Evolutionary conservation across 2,329 filamentous ascomycete species (phyloP), one percentile per base, ranked within the genome.

Genomic region (Penicillium sp.): DNA sequence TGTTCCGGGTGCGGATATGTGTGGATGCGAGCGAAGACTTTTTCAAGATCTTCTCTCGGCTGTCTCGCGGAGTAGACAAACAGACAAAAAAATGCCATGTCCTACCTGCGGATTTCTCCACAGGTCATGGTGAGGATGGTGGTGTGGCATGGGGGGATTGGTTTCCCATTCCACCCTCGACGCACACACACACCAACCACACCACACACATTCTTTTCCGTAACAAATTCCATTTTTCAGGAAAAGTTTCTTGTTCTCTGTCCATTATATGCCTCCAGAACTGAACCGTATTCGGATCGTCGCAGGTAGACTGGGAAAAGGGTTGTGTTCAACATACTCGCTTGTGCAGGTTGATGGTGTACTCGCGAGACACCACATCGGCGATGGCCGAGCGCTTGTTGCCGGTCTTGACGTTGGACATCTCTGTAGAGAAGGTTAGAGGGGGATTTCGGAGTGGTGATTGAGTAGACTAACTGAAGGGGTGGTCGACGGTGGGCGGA

Each of bases 281-380:
- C 64, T 50, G 59, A 61, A 63, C 61, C 54, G 56, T 60, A 61
- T 50, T 63, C 57, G 54, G 59, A 60, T 57, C 53, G 59, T 67
- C 63, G 62, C 59, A 62, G 57, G 57, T 59, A 58, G 35, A 53
- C 44, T 43, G 59, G 56, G 56, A 56, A 56, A 53, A 48, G 52
- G 51, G 38, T 49, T 43, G 44, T 39, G 61, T 68, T 74, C 72
- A 79, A 89, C 89, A 79, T 92, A 95, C 90, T 82, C 93, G 89
- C 90, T 96, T 97, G 90, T 99, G 94, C 74, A 99, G 84, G 87
- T 99, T 93, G 84, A 99, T 97, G 81, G 94, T 99, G 88, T 99
- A 99, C 86, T 99, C 95, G 86, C 94, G 91, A 75, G 94, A 89
- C 80, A 99, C 93, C 78, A 99, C 95, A 82, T 99, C 93, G 81